Base-by-base conservation (phyloP, 176 grass and related monocot genomes). In the Areca catechu region DNA sequence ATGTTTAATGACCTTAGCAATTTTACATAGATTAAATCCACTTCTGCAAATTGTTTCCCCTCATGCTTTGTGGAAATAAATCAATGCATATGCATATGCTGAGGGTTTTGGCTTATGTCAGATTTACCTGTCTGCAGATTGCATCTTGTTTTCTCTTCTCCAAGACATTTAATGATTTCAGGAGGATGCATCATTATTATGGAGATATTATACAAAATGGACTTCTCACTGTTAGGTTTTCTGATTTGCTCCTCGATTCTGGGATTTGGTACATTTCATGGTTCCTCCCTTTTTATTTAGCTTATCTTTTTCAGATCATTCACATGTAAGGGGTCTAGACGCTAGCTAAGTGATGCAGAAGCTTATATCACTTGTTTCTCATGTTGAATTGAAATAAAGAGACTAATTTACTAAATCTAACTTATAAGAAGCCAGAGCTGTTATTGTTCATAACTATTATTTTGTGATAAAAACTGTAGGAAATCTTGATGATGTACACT, bases 121-220 rank as follows among this genome's bases (percentile, higher is more conserved):
- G 5, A 54, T 67, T 59, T 5, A 54, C 15, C 76, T 55, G 5
- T 29, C 37, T 59, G 73, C 81, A 98, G 93, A 73, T 85, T 98
- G 84, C 93, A 83, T 66, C 76, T 98, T 56, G 88, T 98, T 62
- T 89, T 98, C 63, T 98, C 93, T 76, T 98, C 93, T 76, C 84
- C 93, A 72, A 92, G 84, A 63, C 84, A 98, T 76, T 66, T 98
- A 17, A 85, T 85, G 93, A 73, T 79, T 65, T 88, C 93, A 67
- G 51, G 80, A 76, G 83, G 87, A 16, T 88, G 83, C 66, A 85
- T 98, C 23, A 81, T 92, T 69, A 37, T 92, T 65, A 67, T 98
- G 55, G 93, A 98, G 77, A 89, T 85, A 66, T 71, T 80, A 23
- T 85, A 92, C 65, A 71, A 82, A 74, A 91, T 89, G 61, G 78